Conservation (phyloP, 2,329 filamentous ascomycete genomes). For the Cercospora sp. region DNA sequence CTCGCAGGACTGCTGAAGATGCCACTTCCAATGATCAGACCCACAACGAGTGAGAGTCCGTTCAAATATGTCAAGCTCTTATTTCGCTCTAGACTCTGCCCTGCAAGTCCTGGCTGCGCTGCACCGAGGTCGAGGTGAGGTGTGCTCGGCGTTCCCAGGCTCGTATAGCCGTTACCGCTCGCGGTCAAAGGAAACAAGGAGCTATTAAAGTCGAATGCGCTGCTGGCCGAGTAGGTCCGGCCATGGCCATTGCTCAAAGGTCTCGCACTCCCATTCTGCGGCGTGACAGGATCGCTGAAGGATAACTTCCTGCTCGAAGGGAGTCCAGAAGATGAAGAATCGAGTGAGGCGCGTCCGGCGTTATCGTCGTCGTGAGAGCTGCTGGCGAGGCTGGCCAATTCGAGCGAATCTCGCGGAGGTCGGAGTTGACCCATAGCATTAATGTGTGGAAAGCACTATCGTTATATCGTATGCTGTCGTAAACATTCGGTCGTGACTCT, state of each 20-base stretch:
- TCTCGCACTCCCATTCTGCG: slow-evolving; percentile 58
- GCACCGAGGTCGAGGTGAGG: slow-evolving; percentile 43
- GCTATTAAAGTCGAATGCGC: slow-evolving; percentile 91
- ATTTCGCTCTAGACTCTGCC: slow-evolving; percentile 76
- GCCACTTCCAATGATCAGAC: slow-evolving; percentile 91
- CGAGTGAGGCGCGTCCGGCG: slow-evolving; percentile 64
- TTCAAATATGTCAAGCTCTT: slow-evolving; percentile 96
- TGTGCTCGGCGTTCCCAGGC: slow-evolving; percentile 74
- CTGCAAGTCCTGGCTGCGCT: slow-evolving; percentile 6
- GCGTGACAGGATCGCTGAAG: slow-evolving; percentile 63
- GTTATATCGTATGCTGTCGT: slow-evolving; percentile 10
- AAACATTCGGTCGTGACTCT: not conserved
- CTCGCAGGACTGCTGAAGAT: slow-evolving; percentile 95
- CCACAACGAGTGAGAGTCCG: slow-evolving; percentile 84
- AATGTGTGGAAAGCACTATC: not conserved
- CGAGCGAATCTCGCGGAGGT: slow-evolving; percentile 80
- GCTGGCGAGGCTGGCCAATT: slow-evolving; percentile 91
- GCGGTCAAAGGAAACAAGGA: slow-evolving; percentile 91
- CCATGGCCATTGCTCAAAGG: slow-evolving; percentile 50
- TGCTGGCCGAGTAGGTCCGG: slow-evolving; percentile 77
- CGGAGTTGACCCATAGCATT: slow-evolving; percentile 20
- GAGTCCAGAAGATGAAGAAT: slow-evolving; percentile 71
- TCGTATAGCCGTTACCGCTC: slow-evolving; percentile 71
- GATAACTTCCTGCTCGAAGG: slow-evolving; percentile 85
- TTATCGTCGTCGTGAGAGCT: slow-evolving; percentile 61